Evolutionary conservation across 2,329 filamentous ascomycete species (phyloP), one percentile per base, ranked within the genome.

Genomic region (Claviceps maximensis): DNA sequence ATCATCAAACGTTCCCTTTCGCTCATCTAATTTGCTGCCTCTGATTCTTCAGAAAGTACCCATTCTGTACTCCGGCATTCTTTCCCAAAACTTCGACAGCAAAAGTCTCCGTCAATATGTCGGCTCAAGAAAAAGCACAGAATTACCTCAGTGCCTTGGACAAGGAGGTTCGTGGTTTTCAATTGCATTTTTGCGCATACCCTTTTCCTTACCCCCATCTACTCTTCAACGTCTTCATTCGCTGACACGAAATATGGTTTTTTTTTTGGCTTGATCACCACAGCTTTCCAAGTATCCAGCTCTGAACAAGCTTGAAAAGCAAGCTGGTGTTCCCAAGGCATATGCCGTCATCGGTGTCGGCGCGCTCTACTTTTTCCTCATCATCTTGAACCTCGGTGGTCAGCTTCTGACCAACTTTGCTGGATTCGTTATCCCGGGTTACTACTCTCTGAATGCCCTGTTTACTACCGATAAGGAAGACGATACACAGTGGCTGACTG

Each of bases 321-420:
- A 87, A 71, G 86, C 84, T 59, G 83, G 80, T 54, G 79, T 93
- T 50, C 88, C 88, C 67, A 94, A 94, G 78, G 84, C 87, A 64
- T 93, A 94, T 69, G 84, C 82, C 59, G 78, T 87, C 65, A 83
- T 91, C 62, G 88, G 87, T 62, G 66, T 88, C 54, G 84, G 71
- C 56, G 83, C 83, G 50, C 80, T 90, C 60, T 94, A 94, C 78
- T 89, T 93, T 74, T 89, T 91, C 76, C 81, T 93, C 62, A 87
- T 93, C 72, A 83, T 93, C 74, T 89, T 94, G 78, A 94, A 94
- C 79, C 86, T 93, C 59, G 88, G 85, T 58, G 87, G 88, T 62
- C 87, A 90, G 72, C 85, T 93, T 65, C 76, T 94, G 61, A 89
- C 88, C 72, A 94, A 94, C 75, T 72, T 89, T 60, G 87, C 87